phyloP scores from a whole-genome alignment of 768 basidiomycete genomes.

The Naematelia aurantialba region DNA sequence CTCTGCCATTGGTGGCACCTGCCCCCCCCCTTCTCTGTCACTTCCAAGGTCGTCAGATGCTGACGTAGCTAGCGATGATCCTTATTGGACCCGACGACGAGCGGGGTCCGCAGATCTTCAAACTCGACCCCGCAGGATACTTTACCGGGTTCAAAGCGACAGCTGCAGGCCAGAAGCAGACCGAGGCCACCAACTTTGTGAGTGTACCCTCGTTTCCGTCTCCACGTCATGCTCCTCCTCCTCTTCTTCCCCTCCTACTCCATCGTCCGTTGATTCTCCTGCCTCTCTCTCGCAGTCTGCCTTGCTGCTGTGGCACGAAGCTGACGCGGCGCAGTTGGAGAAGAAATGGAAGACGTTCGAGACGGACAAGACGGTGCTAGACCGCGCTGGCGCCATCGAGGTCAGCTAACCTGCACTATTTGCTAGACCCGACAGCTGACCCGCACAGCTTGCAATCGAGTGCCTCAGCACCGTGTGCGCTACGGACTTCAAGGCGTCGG shows the following conservation, averaged over 20 bases:
- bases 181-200: constrained; percentile 91
- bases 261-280: too few relatives aligned
- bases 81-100: constrained; percentile 88
- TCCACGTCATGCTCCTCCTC: too few relatives aligned
- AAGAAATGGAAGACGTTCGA: constrained; percentile 98
- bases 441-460: constrained; percentile 78
- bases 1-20: too few relatives aligned
- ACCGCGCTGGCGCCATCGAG: constrained; percentile 80
- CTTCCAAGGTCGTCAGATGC: neutral
- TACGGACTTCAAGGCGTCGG: constrained; percentile 91
- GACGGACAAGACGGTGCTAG: constrained; percentile 68
- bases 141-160: constrained; percentile 98
- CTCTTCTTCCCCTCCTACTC: too few relatives aligned
- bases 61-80: constrained; percentile 75
- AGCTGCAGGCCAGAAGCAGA: constrained; percentile 86
- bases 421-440: constrained; percentile 3
- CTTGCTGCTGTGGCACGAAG: too few relatives aligned
- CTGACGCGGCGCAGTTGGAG: constrained; percentile 59
- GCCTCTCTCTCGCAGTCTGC: too few relatives aligned
- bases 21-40: neutral
- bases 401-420: constrained; percentile 54
- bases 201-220: too few relatives aligned
- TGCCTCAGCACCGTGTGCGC: constrained; percentile 88
- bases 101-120: constrained; percentile 93
- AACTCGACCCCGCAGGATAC: constrained; percentile 97